Conservation (phyloP, 164 flowering plant genomes). For the Dillenia suffruticosa region DNA sequence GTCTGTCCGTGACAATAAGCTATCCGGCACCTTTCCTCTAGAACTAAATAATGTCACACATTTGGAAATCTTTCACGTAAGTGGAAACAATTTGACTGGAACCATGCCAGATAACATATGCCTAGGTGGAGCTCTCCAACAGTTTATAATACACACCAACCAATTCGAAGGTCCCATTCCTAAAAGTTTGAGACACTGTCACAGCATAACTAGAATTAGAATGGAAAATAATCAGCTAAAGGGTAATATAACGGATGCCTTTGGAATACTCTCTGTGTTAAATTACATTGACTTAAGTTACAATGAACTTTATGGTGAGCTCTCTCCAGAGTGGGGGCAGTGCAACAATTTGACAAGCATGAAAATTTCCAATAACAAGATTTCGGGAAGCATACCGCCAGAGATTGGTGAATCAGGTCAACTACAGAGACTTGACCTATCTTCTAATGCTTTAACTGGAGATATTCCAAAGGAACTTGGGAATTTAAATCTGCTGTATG, state of each 20-base stretch:
- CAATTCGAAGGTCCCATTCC: constrained; percentile 6
- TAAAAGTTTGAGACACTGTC: background rate
- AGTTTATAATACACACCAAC: background rate
- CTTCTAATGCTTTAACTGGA: constrained; percentile 7
- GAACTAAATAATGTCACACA: background rate
- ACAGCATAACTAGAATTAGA: too few species aligned
- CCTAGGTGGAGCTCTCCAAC: background rate
- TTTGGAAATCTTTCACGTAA: background rate
- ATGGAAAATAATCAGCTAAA: too few species aligned
- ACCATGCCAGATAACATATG: constrained; percentile 4
- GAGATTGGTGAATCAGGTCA: background rate
- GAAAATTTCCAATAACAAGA: too few species aligned
- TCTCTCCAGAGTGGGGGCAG: too few species aligned
- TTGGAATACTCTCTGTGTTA: too few species aligned
- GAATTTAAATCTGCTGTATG: background rate
- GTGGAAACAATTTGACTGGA: constrained; percentile 1
- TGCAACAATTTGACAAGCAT: too few species aligned
- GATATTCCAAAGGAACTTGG: constrained; percentile 13
- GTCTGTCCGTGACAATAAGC: background rate
- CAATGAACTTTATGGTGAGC: too few species aligned
- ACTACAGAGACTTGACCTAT: constrained; percentile 3
- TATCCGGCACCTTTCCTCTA: constrained; percentile 7
- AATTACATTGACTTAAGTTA: too few species aligned
- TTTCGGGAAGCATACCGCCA: too few species aligned
- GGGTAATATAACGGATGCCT: too few species aligned